Conservation (phyloP, 176 grass and related monocot genomes). For the Alopecurus myosuroides region DNA sequence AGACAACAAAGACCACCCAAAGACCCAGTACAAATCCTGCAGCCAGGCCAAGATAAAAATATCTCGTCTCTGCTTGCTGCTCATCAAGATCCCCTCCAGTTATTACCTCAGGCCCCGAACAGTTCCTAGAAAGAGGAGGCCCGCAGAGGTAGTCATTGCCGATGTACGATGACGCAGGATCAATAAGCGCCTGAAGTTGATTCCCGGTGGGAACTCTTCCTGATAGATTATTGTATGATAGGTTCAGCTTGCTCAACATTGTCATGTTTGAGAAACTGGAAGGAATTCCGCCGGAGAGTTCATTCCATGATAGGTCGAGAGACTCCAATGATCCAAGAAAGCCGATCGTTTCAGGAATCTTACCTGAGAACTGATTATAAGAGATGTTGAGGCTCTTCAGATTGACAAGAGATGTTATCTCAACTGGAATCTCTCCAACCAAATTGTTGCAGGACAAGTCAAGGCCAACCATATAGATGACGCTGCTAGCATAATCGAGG, state of each 20-base stretch:
- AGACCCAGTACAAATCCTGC: neutral
- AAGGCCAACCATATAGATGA: neutral
- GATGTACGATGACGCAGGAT: neutral
- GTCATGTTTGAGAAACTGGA: neutral
- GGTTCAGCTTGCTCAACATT: neutral
- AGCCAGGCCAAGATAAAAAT: neutral
- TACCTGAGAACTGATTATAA: neutral
- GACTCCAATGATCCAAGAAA: neutral
- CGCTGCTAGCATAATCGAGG: neutral
- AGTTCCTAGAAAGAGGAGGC: neutral
- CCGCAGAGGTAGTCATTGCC: neutral
- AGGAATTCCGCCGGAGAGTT: neutral
- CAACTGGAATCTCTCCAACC: conserved; percentile 9
- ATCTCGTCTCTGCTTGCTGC: neutral
- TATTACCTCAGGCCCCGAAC: neutral
- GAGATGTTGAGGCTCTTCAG: neutral
- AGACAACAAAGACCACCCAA: neutral
- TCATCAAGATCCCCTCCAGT: neutral
- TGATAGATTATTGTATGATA: neutral
- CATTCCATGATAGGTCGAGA: neutral
- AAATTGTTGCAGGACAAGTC: conserved; percentile 29
- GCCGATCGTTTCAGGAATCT: neutral
- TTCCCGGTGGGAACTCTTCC: neutral
- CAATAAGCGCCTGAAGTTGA: neutral
- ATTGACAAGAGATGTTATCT: neutral